Evolutionary conservation across 2,329 filamentous ascomycete species (phyloP), one percentile per base, ranked within the genome.

Genomic region (Colletotrichum coccodes): DNA sequence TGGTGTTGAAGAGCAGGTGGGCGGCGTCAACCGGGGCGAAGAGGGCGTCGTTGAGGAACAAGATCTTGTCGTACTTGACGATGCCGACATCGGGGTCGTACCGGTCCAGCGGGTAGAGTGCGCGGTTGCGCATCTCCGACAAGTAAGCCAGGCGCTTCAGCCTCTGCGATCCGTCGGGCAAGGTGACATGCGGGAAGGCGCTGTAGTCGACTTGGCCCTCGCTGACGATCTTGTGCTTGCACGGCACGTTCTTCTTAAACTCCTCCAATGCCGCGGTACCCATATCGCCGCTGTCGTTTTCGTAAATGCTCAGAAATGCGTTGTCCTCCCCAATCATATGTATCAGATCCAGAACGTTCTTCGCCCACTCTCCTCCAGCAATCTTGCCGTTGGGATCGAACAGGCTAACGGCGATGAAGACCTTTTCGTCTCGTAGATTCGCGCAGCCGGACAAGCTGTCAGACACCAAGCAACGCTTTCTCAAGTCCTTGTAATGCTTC

Each of bases 81-180:
- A 58, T 30, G 23, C 76, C 76, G 1, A 77, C 76, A 18, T 78
- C 77, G 14, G 78, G 78, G 23, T 79, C 78, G n/a, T 78, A 74
- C 34, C 82, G 81, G 47, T 90, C 85, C 12, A 94, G 82, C 0
- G 92, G 91, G 42, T 84, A 81, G 28, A 94, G 79, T 0, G 91
- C 92, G 52, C 88, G 86, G 76, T 94, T 94, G 57, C 92, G 87
- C 57, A 93, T 89, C 76, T 91, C 89, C 14, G 92, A 91, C 23
- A 94, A 83, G 77, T 91, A 94, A 34, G 90, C 87, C 49, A 94
- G 90, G n/a, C 92, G 87, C 77, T 93, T 93, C 42, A 91, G 83
- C n/a, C 89, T 86, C 46, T 82, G 81, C 44, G 86, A 84, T 0
- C 91, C 91, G 65, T 87, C 88, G 2, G 91, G 90, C 40, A 93